These are phyloP conservation scores for Penicillium sp. DNA, from an alignment of 2,329 filamentous ascomycete genomes.

Conservation along the genomic window DNA sequence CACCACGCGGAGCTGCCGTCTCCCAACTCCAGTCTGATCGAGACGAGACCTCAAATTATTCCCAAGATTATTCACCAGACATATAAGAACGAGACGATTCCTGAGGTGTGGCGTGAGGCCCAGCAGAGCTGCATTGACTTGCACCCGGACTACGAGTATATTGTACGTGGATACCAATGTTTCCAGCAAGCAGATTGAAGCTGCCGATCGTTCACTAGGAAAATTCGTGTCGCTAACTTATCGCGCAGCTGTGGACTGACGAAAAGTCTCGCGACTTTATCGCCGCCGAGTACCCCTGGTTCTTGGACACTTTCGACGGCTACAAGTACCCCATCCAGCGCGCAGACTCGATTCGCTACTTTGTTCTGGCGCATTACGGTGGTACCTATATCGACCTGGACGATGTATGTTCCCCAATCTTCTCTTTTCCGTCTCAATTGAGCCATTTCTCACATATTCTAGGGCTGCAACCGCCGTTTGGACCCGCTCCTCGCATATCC, in stretches of 20 bases:
- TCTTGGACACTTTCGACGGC: slow-evolving; percentile 73
- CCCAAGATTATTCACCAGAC: slow-evolving; percentile 81
- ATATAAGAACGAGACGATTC: slow-evolving; percentile 73
- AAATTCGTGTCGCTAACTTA: slow-evolving; percentile 27
- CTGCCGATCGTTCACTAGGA: neutral
- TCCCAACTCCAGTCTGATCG: slow-evolving; percentile 65
- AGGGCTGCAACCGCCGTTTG: slow-evolving; percentile 72
- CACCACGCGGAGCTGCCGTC: slow-evolving; percentile 69
- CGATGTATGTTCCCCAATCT: slow-evolving; percentile 56
- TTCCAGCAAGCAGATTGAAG: neutral
- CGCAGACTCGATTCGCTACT: slow-evolving; percentile 80
- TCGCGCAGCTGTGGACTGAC: slow-evolving; percentile 74
- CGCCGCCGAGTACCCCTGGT: slow-evolving; percentile 75
- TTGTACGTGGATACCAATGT: slow-evolving; percentile 53
- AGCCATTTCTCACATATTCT: slow-evolving; percentile 22
- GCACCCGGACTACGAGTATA: slow-evolving; percentile 76
- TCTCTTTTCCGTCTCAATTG: neutral
- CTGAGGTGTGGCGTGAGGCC: slow-evolving; percentile 67
- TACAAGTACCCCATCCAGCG: slow-evolving; percentile 79
- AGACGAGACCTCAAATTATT: slow-evolving; percentile 65
- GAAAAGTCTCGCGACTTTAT: slow-evolving; percentile 73
- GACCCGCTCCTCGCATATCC: slow-evolving; percentile 72
- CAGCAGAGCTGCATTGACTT: slow-evolving; percentile 70
- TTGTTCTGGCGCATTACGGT: slow-evolving; percentile 76
- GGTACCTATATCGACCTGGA: slow-evolving; percentile 84